Conservation (phyloP, 2,329 filamentous ascomycete genomes). For the Cercospora janseana region DNA sequence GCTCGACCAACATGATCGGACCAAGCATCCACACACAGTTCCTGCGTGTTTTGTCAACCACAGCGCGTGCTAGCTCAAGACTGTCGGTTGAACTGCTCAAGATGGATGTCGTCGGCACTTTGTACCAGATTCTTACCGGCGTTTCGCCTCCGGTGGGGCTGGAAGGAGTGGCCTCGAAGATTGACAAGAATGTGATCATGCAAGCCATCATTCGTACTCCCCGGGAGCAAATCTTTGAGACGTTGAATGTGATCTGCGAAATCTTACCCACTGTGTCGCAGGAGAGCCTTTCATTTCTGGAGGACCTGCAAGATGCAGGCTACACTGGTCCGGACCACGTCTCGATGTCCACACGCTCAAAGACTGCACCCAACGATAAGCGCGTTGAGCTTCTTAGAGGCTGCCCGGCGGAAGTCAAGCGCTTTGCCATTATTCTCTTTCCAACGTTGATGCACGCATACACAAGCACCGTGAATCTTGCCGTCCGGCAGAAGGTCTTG, state of each 20-base stretch:
- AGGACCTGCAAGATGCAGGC: slow-evolving; percentile 50
- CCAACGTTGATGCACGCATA: slow-evolving; percentile 95
- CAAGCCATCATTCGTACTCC: slow-evolving; percentile 94
- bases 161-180: slow-evolving; percentile 76
- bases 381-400: slow-evolving; percentile 74
- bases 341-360: slow-evolving; percentile 45
- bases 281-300: slow-evolving; percentile 52
- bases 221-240: slow-evolving; percentile 94
- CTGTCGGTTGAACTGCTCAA: slow-evolving; percentile 89
- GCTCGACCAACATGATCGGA: slow-evolving; percentile 92
- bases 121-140: slow-evolving; percentile 95
- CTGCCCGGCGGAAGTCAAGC: slow-evolving; percentile 83
- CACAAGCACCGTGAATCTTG: slow-evolving; percentile 94
- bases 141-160: slow-evolving; percentile 82
- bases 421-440: slow-evolving; percentile 89
- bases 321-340: slow-evolving; percentile 49
- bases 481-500: slow-evolving; percentile 90
- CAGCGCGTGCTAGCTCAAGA: slow-evolving; percentile 80
- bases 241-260: slow-evolving; percentile 95
- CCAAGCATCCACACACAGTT: slow-evolving; percentile 96
- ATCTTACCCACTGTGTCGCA: slow-evolving; percentile 73
- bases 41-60: slow-evolving; percentile 84
- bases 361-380: slow-evolving; percentile 70
- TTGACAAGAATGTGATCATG: slow-evolving; percentile 98
- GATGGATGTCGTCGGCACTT: slow-evolving; percentile 93